Evolutionary conservation across 306 rosid genomes (phyloP).

Genomic region (Abrus precatorius): DNA sequence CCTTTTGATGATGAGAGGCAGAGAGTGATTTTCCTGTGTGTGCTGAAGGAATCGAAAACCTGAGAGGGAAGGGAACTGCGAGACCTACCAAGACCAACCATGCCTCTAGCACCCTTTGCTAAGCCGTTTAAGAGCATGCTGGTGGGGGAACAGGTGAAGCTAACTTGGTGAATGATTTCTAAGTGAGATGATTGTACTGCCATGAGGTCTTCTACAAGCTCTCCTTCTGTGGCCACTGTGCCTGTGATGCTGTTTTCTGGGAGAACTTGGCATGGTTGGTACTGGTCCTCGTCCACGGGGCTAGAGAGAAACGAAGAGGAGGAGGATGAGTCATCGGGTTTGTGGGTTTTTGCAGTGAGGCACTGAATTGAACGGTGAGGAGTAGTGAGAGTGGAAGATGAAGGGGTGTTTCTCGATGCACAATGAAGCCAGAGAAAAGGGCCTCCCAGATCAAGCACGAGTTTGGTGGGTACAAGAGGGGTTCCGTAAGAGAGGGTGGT

Average conservation of each 20-base stretch:
- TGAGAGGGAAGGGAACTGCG: slow-evolving; percentile 64
- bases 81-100: slow-evolving; percentile 69
- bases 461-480: slow-evolving; percentile 51
- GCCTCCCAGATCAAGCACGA: slow-evolving; percentile 66
- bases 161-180: background rate
- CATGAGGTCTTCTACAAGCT: slow-evolving; percentile 57
- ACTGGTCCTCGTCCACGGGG: background rate
- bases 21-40: slow-evolving; percentile 53
- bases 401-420: slow-evolving; percentile 32
- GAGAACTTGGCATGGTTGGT: slow-evolving; percentile 48
- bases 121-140: slow-evolving; percentile 56
- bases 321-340: background rate
- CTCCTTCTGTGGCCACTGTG: slow-evolving; percentile 38
- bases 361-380: slow-evolving; percentile 60
- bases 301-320: background rate
- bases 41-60: slow-evolving; percentile 51
- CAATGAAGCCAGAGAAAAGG: slow-evolving; percentile 67
- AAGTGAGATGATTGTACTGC: slow-evolving; percentile 33
- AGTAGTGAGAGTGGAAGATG: slow-evolving; percentile 52
- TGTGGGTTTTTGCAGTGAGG: slow-evolving; percentile 48
- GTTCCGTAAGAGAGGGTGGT: slow-evolving; percentile 58
- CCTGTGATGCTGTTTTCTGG: slow-evolving; percentile 53
- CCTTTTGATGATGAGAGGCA: slow-evolving; percentile 72
- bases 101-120: slow-evolving; percentile 60
- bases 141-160: slow-evolving; percentile 58